These are phyloP conservation scores for Diplotaxis tenuifolia DNA, from an alignment of 345 rosid species.

Conservation along the genomic window DNA sequence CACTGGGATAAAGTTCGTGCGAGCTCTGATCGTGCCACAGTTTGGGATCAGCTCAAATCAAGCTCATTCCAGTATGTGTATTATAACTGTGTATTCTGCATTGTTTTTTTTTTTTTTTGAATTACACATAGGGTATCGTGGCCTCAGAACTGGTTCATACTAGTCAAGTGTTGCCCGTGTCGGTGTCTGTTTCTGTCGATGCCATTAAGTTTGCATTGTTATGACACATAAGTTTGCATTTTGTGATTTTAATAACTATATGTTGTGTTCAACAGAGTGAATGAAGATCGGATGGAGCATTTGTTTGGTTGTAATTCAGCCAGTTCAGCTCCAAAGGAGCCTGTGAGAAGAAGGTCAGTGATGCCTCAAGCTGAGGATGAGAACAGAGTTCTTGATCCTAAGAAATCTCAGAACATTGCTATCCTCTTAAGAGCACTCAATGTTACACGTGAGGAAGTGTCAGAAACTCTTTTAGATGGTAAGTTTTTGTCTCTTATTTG, in stretches of 20 bases:
- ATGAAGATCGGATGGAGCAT: constrained; percentile 97
- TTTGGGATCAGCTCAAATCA: constrained; percentile 96
- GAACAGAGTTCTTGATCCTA: constrained; percentile 93
- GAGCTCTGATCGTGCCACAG: constrained; percentile 93
- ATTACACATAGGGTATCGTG: no score
- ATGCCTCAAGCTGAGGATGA: constrained; percentile 67
- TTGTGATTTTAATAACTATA: neutral
- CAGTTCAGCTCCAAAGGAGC: constrained; percentile 62
- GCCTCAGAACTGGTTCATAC: no score
- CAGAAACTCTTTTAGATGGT: constrained; percentile 97
- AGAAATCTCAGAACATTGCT: constrained; percentile 97
- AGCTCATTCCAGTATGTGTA: constrained; percentile 90
- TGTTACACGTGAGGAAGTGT: constrained; percentile 91
- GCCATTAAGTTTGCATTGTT: no score
- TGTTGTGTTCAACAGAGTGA: constrained; percentile 49
- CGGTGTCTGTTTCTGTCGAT: no score
- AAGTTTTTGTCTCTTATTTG: constrained; percentile 26
- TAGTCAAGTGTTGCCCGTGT: no score
- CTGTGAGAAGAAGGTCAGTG: constrained; percentile 61
- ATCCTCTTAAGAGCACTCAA: constrained; percentile 87
- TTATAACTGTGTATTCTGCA: neutral
- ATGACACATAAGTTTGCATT: neutral
- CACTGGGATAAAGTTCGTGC: constrained; percentile 99
- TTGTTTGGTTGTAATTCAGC: constrained; percentile 83
- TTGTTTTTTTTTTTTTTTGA: no score